Evolutionary conservation across 2,329 filamentous ascomycete genomes (phyloP).

Genomic region (Fusarium foetens): DNA sequence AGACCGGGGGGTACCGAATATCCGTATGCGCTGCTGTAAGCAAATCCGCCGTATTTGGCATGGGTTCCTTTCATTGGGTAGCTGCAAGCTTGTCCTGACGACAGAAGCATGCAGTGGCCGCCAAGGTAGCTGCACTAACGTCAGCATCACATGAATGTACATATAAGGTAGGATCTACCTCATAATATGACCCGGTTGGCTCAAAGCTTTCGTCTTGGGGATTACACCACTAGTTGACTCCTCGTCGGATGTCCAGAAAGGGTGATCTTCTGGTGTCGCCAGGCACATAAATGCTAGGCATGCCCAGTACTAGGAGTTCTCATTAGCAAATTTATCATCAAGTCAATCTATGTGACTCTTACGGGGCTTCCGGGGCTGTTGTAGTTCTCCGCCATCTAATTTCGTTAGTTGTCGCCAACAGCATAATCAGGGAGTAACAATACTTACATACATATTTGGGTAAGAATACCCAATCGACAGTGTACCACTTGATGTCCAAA

Average conservation of each 20-base stretch:
- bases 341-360: conserved; percentile 32
- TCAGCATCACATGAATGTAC: neutral
- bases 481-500: conserved; percentile 79
- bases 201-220: conserved; percentile 68
- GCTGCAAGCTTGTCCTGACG: conserved; percentile 81
- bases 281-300: conserved; percentile 81
- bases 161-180: conserved; percentile 49
- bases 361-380: conserved; percentile 77
- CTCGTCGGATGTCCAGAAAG: conserved; percentile 78
- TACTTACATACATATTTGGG: conserved; percentile 75
- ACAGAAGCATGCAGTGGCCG: conserved; percentile 80
- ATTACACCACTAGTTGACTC: conserved; percentile 66
- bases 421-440: neutral
- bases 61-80: conserved; percentile 85
- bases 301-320: conserved; percentile 73
- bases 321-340: conserved; percentile 40
- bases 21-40: conserved; percentile 79
- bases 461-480: conserved; percentile 81
- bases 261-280: conserved; percentile 73
- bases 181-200: conserved; percentile 78
- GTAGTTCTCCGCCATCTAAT: conserved; percentile 80
- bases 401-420: conserved; percentile 25
- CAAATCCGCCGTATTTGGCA: conserved; percentile 83
- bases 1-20: conserved; percentile 82
- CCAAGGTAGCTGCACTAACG: conserved; percentile 65